These are phyloP conservation scores for Raphidocelis subcapitata DNA, from an alignment of 139 green algal species.

Conservation along the genomic window DNA sequence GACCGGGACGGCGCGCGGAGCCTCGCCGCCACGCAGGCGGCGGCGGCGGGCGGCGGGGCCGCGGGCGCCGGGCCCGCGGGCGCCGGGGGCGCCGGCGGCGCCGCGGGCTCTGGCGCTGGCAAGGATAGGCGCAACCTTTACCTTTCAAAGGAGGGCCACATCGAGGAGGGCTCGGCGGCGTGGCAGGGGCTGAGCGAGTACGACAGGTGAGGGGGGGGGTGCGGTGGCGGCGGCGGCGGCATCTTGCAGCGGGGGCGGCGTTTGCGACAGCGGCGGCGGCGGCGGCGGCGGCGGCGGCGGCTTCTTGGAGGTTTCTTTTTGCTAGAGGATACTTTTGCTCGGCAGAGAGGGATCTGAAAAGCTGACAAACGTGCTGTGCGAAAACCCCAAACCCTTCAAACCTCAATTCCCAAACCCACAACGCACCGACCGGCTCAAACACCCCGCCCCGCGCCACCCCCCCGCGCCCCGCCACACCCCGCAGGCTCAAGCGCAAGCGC, in stretches of 20 bases:
- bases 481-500: slow-evolving; percentile 59
- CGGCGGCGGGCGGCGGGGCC: background rate
- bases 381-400: no score
- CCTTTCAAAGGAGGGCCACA: slow-evolving; percentile 82
- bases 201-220: slow-evolving; percentile 53
- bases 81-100: background rate
- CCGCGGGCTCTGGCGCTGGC: slow-evolving; percentile 13
- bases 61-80: background rate
- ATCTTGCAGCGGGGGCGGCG: background rate
- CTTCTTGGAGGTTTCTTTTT: no score
- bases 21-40: slow-evolving; percentile 38
- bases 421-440: no score
- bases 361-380: no score
- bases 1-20: slow-evolving; percentile 55
- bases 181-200: slow-evolving; percentile 74
- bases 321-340: no score
- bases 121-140: slow-evolving; percentile 87
- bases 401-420: no score
- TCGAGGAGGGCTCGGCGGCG: slow-evolving; percentile 69
- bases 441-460: no score
- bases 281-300: no score
- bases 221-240: background rate
- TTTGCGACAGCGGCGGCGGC: background rate
- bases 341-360: no score
- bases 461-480: no score